phyloP scores from a whole-genome alignment of 805 yeast genomes.

The Ogataea glucozyma region DNA sequence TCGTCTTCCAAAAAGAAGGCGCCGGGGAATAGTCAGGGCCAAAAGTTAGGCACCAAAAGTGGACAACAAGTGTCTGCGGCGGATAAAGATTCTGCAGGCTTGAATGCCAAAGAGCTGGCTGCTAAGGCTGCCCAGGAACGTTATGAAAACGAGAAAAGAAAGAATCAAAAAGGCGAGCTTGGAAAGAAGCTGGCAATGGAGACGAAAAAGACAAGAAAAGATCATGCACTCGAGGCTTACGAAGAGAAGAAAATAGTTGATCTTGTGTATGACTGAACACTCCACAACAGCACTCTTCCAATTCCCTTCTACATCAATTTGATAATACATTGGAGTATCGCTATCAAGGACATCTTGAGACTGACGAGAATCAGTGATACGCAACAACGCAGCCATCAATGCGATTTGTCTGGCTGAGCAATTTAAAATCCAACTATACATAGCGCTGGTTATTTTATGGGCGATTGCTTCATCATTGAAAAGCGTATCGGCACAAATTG shows the following conservation, averaged over 20 bases:
- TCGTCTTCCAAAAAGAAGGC: not conserved
- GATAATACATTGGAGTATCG: too few species aligned
- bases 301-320: too few species aligned
- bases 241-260: slow-evolving; percentile 18
- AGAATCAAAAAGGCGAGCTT: slow-evolving; percentile 28
- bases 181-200: slow-evolving; percentile 29
- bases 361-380: too few species aligned
- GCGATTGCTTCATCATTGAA: too few species aligned
- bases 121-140: slow-evolving; percentile 33
- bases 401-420: too few species aligned
- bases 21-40: slow-evolving; percentile 10
- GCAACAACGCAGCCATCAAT: too few species aligned
- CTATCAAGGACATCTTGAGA: too few species aligned
- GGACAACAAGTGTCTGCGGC: not conserved
- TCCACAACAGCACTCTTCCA: not conserved
- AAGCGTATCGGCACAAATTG: too few species aligned
- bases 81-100: not conserved
- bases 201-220: slow-evolving; percentile 26
- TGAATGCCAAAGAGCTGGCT: slow-evolving; percentile 30
- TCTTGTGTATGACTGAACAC: slow-evolving; percentile 23
- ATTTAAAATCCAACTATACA: too few species aligned
- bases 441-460: too few species aligned
- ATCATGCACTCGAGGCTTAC: slow-evolving; percentile 27
- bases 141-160: slow-evolving; percentile 15
- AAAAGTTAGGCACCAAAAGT: slow-evolving; percentile 18